Base-by-base conservation (phyloP, 345 rosid genomes). In the Atalantia buxifolia region DNA sequence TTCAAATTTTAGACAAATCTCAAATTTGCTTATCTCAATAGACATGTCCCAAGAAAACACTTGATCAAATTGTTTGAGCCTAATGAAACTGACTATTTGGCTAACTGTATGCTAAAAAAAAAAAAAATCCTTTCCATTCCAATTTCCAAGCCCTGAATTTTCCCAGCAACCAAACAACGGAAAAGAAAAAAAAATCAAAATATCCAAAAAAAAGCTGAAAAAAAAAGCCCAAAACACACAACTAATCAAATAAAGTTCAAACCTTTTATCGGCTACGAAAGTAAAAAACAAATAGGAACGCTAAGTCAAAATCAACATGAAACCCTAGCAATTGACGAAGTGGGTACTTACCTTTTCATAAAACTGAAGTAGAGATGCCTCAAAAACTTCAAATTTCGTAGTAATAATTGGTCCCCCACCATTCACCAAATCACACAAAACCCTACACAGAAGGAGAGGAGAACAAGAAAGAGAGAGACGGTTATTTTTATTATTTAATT, bases 361-460 rank as follows among this genome's bases (percentile, higher is more conserved):
- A 28, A 63, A 40, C 63, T 63, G 62, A 64, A 45, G 42, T 19
- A 75, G 42, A 65, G 78, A 18, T n/a, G 71, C 7, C 28, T 48
- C 12, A 48, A 48, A 50, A 50, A 5, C 25, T 75, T 65, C 14
- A 65, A 50, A 4, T 33, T 31, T 13, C 19, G 16, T 0, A 72
- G 31, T n/a, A 56, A 55, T 4, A 57, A 72, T 64, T 64, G 71
- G 42, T 45, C 14, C 8, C 62, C 28, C 77, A 74, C 69, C 78
- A 65, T 75, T 65, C 78, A 75, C 71, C 71, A 75, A 65, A 48
- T 48, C 48, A 75, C 24, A n/a, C 24, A n/a, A 75, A 64, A 64
- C 24, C 27, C 35, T 9, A 13, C 22, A 42, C 24, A 7, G n/a
- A 19, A 36, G 61, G 28, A 2, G 42, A 27, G 36, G 31, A 72